Base-by-base conservation (phyloP, 73 alveolate species). In the Paramecium caudatum region DNA sequence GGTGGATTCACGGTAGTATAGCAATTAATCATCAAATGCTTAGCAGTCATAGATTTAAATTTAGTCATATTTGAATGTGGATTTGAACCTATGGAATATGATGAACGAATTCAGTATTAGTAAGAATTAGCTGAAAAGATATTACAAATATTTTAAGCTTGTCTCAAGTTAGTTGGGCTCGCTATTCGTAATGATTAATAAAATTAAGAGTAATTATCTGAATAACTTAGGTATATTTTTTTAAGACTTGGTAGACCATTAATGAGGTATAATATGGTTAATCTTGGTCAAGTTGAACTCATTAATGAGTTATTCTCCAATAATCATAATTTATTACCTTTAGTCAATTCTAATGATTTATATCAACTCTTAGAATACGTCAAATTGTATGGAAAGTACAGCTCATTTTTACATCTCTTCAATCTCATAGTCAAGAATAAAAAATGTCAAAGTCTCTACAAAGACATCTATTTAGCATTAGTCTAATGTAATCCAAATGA, bases 81-180 rank as follows among this genome's bases (percentile, higher is more conserved):
- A 27, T 55, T 34, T 68, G 88, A 74, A 16, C 17, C 32, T 17
- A 39, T 5, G 9, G 88, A 74, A 1, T 74, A 74, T 74, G 88
- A 74, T 37, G 88, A 74, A 74, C 19, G 43, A 47, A 27, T 36
- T 17, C 16, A 74, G 9, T 74, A 74, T 43, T 27, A 74, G 32
- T 45, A 74, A 17, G 88, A 74, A 74, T 45, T 74, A 3, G 69
- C 47, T 3, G 62, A 74, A 19, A 74, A 74, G 45, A 74, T 74
- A 39, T 16, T 74, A 3, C 19, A 4, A 39, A 41, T 74, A 5
- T 74, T 74, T 45, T 21, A 74, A 43, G 62, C 68, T 16, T 74
- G 88, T 39, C 43, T 74, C 43, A 15, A 27, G n/a, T 27, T 41
- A 19, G 32, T 74, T 8, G 43, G 46, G 1, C 19, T 74, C 9